Evolutionary conservation across 2,329 filamentous ascomycete genomes (phyloP).

Genomic region (Verticillium alfalfae): DNA sequence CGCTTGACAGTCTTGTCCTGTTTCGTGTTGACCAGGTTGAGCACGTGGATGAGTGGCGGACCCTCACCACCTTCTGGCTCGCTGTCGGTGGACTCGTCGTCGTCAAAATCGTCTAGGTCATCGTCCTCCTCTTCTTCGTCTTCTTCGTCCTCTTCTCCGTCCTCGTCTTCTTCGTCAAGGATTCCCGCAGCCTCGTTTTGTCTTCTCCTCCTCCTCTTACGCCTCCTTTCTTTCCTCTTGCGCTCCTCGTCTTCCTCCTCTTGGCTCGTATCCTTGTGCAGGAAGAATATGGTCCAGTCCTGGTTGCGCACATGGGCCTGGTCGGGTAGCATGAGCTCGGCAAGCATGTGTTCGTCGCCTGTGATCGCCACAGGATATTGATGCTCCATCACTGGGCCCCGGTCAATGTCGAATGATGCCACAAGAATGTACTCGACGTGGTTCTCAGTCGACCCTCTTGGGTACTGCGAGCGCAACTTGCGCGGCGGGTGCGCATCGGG

Average conservation of each 20-base stretch:
- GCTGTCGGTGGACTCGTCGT: constrained; percentile 49
- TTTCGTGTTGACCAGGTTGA: constrained; percentile 97
- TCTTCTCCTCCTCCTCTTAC: constrained; percentile 43
- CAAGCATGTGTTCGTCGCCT: constrained; percentile 95
- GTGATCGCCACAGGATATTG: constrained; percentile 94
- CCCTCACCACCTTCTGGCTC: constrained; percentile 72
- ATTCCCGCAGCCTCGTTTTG: constrained; percentile 46
- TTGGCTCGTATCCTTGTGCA: constrained; percentile 88
- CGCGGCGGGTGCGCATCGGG: constrained; percentile 44
- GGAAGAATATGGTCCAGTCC: constrained; percentile 98
- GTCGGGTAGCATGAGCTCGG: constrained; percentile 96
- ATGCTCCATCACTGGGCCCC: constrained; percentile 96
- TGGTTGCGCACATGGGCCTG: constrained; percentile 92
- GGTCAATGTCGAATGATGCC: constrained; percentile 94
- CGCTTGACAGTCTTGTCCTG: constrained; percentile 89
- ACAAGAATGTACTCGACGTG: constrained; percentile 99
- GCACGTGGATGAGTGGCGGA: constrained; percentile 89
- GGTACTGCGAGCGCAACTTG: constrained; percentile 69
- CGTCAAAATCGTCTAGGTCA: constrained; percentile 38
- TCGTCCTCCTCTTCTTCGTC: constrained; percentile 37
- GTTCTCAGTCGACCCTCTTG: constrained; percentile 69
- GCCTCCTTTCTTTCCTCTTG: constrained; percentile 48
- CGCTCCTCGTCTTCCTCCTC: constrained; percentile 74
- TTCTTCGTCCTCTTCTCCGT: constrained; percentile 38
- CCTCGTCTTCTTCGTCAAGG: constrained; percentile 42